phyloP scores from a whole-genome alignment of 2,329 filamentous ascomycete genomes.

The Colletotrichum gigasporum region DNA sequence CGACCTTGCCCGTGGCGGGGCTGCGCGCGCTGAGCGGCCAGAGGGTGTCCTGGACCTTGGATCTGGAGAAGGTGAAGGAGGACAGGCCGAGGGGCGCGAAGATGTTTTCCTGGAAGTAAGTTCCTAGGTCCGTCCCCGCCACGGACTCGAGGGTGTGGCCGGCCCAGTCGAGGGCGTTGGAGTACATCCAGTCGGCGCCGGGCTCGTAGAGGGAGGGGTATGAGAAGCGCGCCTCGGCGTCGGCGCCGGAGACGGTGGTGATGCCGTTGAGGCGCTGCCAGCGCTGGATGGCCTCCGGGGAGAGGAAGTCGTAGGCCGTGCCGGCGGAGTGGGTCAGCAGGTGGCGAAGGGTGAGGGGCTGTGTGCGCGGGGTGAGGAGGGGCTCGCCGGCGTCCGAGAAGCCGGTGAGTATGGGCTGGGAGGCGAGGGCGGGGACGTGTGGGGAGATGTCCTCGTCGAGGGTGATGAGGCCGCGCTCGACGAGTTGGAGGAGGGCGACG shows the following conservation, averaged over 20 bases:
- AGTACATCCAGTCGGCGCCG: conserved; percentile 40
- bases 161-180: conserved; percentile 42
- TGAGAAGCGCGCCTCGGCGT: conserved; percentile 46
- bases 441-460: conserved; percentile 55
- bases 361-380: conserved; percentile 37
- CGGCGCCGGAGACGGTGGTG: conserved; percentile 20
- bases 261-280: background rate
- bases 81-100: conserved; percentile 53
- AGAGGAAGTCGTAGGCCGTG: conserved; percentile 48
- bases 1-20: conserved; percentile 20
- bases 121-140: conserved; percentile 34
- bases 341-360: conserved; percentile 54
- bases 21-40: conserved; percentile 30
- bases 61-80: conserved; percentile 3
- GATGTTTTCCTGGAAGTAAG: conserved; percentile 48
- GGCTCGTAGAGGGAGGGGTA: conserved; percentile 44
- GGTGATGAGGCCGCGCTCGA: conserved; percentile 57
- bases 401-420: conserved; percentile 52
- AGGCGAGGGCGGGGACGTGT: conserved; percentile 53
- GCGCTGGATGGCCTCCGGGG: conserved; percentile 34
- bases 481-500: conserved; percentile 61
- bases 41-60: background rate
- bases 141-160: conserved; percentile 37
- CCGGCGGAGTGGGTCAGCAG: conserved; percentile 59
- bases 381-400: conserved; percentile 45